Percentiles rank a stretch among this genome's conserved stretches.
These are phyloP conservation scores for Zymoseptoria ardabiliae DNA, from an alignment of 2,329 filamentous ascomycete genomes.

Conservation along the genomic window DNA sequence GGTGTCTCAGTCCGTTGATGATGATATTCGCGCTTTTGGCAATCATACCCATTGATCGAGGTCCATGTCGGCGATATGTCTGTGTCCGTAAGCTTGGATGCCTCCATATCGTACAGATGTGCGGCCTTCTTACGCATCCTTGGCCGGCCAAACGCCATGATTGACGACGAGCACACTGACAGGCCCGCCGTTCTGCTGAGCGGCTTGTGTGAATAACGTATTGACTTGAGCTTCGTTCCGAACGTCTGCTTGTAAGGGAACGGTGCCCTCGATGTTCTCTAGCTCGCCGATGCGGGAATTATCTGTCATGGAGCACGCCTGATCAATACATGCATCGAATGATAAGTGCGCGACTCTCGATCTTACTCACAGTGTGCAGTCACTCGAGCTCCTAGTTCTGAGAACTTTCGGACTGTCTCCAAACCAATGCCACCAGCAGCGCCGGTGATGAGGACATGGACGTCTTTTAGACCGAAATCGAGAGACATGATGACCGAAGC, in stretches of 20 bases:
- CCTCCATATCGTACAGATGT: neutral
- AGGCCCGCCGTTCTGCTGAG: constrained; percentile 27
- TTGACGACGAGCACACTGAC: constrained; percentile 37
- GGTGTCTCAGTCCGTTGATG: neutral
- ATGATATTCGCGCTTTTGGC: neutral
- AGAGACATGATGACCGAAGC: constrained; percentile 20
- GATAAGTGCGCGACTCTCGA: too few species aligned
- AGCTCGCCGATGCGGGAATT: constrained; percentile 23
- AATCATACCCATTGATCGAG: constrained; percentile 19
- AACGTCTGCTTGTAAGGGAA: constrained; percentile 28
- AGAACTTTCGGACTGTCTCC: constrained; percentile 32
- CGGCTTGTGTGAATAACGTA: constrained; percentile 25
- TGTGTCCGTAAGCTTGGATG: neutral
- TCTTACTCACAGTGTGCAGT: constrained; percentile 34
- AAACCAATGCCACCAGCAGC: constrained; percentile 27
- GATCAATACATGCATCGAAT: constrained; percentile 2
- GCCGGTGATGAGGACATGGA: constrained; percentile 32
- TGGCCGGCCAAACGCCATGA: constrained; percentile 28
- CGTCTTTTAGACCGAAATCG: constrained; percentile 24
- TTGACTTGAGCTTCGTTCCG: constrained; percentile 28
- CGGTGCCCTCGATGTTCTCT: constrained; percentile 17
- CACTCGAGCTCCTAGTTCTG: constrained; percentile 31
- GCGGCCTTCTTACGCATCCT: constrained; percentile 3
- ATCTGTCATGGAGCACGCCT: constrained; percentile 5
- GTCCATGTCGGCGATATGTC: constrained; percentile 23